A percentile compares a stretch with the other conserved stretches of the same genome.
Evolutionary conservation across 2,329 filamentous ascomycete genomes (phyloP).

Genomic region (Sordariomycetes sp.): DNA sequence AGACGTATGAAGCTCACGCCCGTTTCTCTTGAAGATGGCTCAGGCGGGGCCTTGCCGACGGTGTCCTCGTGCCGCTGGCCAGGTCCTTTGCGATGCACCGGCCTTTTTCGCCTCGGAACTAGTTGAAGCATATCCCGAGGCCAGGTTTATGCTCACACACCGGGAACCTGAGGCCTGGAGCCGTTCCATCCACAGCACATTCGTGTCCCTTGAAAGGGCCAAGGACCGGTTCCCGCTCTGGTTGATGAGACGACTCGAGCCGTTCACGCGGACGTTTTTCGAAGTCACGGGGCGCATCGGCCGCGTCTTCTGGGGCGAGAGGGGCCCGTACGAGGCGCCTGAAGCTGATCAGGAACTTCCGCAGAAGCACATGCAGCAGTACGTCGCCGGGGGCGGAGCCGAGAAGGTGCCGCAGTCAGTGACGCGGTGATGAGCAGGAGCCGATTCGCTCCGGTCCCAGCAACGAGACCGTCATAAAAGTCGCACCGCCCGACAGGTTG

Average conservation of each 20-base stretch:
- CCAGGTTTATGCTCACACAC: slow-evolving; percentile 56
- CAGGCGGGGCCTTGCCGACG: neutral
- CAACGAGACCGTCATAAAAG: slow-evolving; percentile 11
- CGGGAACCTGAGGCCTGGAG: slow-evolving; percentile 53
- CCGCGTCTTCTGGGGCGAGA: slow-evolving; percentile 1
- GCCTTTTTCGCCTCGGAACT: slow-evolving; percentile 57
- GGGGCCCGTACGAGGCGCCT: neutral
- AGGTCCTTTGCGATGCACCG: slow-evolving; percentile 16
- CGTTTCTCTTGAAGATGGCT: neutral
- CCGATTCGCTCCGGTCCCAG: slow-evolving; percentile 7
- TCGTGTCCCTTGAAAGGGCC: slow-evolving; percentile 14
- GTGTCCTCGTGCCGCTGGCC: neutral
- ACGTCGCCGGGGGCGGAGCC: neutral
- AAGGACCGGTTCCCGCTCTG: neutral
- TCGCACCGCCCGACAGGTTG: slow-evolving; percentile 15
- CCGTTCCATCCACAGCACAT: slow-evolving; percentile 50
- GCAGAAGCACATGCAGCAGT: slow-evolving; percentile 2
- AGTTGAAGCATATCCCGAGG: slow-evolving; percentile 58
- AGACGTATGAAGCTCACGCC: slow-evolving; percentile 14
- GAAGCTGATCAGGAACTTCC: neutral
- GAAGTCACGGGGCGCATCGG: neutral
- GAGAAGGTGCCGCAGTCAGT: too few species aligned
- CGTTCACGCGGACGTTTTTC: slow-evolving; percentile 4
- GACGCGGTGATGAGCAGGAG: too few species aligned
- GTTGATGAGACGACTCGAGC: neutral